phyloP scores from a whole-genome alignment of 768 basidiomycete genomes.

The Cyclocybe aegerita region DNA sequence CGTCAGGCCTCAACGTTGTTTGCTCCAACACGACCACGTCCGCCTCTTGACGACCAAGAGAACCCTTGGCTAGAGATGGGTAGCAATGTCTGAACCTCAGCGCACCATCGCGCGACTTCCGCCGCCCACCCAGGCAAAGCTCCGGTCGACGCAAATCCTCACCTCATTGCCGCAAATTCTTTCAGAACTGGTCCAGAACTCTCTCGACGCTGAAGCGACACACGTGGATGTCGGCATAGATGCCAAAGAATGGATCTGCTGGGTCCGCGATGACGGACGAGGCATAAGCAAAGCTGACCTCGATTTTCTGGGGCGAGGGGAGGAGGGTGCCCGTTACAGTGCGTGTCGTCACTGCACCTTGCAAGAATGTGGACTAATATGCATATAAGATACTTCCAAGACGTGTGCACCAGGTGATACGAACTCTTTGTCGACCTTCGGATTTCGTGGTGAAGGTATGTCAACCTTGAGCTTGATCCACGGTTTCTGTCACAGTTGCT shows the following conservation, averaged over 20 bases:
- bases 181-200: constrained; percentile 87
- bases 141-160: constrained; percentile 84
- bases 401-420: constrained; percentile 51
- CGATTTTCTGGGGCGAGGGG: constrained; percentile 46
- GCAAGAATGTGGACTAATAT: neutral
- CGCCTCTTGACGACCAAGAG: neutral
- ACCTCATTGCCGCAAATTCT: constrained; percentile 80
- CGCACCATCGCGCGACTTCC: constrained; percentile 48
- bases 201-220: constrained; percentile 76
- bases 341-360: constrained; percentile 27
- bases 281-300: constrained; percentile 72
- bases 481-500: neutral
- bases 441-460: constrained; percentile 92
- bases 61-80: constrained; percentile 12
- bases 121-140: constrained; percentile 57
- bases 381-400: constrained; percentile 68
- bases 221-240: constrained; percentile 74
- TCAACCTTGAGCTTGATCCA: no score
- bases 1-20: neutral
- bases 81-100: constrained; percentile 16
- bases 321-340: constrained; percentile 68
- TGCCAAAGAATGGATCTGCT: constrained; percentile 76
- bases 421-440: constrained; percentile 65
- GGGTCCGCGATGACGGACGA: constrained; percentile 82
- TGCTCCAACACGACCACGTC: neutral